Evolutionary conservation across 768 basidiomycete species (phyloP), one percentile per base, ranked within the genome.

Genomic region (Agrocybe praecox): DNA sequence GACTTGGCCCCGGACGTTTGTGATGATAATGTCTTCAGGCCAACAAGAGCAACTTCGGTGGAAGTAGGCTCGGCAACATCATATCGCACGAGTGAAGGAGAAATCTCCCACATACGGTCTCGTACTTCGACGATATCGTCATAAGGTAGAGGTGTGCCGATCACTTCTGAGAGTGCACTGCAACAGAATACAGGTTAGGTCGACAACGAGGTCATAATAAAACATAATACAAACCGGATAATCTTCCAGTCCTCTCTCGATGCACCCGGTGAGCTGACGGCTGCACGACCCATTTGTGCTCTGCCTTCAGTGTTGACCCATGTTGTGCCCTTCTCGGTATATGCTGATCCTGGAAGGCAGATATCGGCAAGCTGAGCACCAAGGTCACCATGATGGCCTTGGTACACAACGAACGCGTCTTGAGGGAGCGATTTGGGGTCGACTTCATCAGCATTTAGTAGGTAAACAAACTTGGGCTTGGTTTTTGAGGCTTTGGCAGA

Each of bases 241-340:
- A 98, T 90, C 79, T 97, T 96, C 95, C 95, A 98, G 66, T 98
- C 97, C 72, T 99, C 97, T 40, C 97, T 78, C 2, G 93, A 85
- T 1, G 94, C 92, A 43, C 96, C 97, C n/a, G 97, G 97, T 21
- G 95, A 90, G 2, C 89, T 84, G 2, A 99, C 96, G 8, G 96
- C 96, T 1, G 92, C 87, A 45, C 97, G 82, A 19, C 94, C 94
- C 12, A 96, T 75, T 74, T 99, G 97, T 18, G 90, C 77, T 23
- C 96, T 84, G 33, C 97, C 97, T 71, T 99, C 97, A 0, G 95
- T 95, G 77, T 99, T 99, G 54, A 99, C 85, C 94, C 96, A 98
- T 1, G 95, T 98, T 47, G 82, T 80, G 8, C 84, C 79, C 70
- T 83, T 84, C 77, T 98, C 97, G 2, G 96, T 98, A 75, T 97